Conservation (phyloP, 805 yeast species). For the Starmerella floris region DNA sequence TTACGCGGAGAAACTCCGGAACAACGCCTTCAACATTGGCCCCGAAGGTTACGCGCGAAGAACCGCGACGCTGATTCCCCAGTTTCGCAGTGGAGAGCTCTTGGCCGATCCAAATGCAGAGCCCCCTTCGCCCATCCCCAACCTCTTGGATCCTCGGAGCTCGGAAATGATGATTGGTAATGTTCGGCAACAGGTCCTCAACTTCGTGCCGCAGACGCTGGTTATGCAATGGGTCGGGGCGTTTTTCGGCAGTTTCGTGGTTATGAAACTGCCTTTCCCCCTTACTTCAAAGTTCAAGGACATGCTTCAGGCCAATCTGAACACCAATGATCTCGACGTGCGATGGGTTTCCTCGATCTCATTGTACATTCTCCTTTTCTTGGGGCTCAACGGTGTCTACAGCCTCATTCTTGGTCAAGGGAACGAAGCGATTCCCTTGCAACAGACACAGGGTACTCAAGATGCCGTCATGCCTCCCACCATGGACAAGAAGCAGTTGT, state of each 20-base stretch:
- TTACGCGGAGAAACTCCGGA: constrained; percentile 45
- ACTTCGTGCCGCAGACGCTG: constrained; percentile 78
- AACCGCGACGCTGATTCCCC: constrained; percentile 36
- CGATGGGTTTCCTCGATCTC: constrained; percentile 88
- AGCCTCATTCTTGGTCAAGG: constrained; percentile 46
- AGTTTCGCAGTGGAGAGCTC: constrained; percentile 42
- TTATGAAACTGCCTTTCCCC: constrained; percentile 84
- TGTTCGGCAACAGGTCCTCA: constrained; percentile 71
- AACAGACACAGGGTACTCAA: constrained; percentile 27
- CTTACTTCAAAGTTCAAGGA: constrained; percentile 77
- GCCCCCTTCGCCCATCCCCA: constrained; percentile 35
- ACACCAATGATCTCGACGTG: constrained; percentile 72
- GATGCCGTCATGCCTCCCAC: constrained; percentile 21
- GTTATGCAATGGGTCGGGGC: constrained; percentile 94
- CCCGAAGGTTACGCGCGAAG: constrained; percentile 41
- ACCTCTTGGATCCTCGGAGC: constrained; percentile 49
- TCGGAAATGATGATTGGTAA: constrained; percentile 62
- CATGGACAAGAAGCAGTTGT: constrained; percentile 42
- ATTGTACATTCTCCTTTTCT: constrained; percentile 83
- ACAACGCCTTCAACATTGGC: constrained; percentile 41
- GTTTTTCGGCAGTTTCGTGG: constrained; percentile 81
- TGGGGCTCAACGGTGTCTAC: constrained; percentile 73
- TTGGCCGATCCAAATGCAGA: constrained; percentile 37
- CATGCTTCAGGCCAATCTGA: constrained; percentile 81
- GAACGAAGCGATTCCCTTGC: constrained; percentile 20